Percentiles rank a stretch among this genome's conserved stretches.
phyloP scores from a whole-genome alignment of 352 stramenopile genomes.

The Pythium rishiriense region DNA sequence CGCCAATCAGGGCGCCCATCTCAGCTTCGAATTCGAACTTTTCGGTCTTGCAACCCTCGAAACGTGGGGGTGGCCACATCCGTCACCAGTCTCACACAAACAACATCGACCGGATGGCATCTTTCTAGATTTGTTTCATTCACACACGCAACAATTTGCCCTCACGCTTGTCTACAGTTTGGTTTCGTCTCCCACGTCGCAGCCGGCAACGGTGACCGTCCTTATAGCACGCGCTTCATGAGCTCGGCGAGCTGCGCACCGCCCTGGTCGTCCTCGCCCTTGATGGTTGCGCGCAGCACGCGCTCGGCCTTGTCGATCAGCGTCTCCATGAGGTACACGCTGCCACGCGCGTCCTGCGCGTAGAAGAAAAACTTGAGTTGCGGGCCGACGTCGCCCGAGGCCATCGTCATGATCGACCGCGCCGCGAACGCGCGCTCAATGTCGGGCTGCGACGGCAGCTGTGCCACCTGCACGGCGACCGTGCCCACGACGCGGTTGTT shows the following conservation, averaged over 20 bases:
- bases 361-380: conserved; percentile 90
- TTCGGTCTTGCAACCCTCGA: too few relatives aligned
- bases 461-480: conserved; percentile 57
- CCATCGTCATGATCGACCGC: conserved; percentile 72
- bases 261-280: conserved; percentile 63
- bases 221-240: conserved; percentile 58
- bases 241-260: conserved; percentile 64
- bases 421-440: conserved; percentile 65
- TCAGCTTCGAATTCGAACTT: too few relatives aligned
- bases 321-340: conserved; percentile 72
- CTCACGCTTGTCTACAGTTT: conserved; percentile 3
- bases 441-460: conserved; percentile 56
- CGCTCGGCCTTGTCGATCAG: conserved; percentile 70
- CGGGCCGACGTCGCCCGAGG: conserved; percentile 71
- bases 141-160: too few relatives aligned
- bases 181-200: not conserved
- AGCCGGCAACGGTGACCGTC: too few relatives aligned
- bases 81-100: too few relatives aligned
- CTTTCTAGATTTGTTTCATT: too few relatives aligned
- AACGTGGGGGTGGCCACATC: too few relatives aligned
- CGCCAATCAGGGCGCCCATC: too few relatives aligned
- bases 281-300: conserved; percentile 67
- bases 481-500: conserved; percentile 67
- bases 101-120: too few relatives aligned
- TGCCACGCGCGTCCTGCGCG: conserved; percentile 61